Evolutionary conservation across 768 basidiomycete genomes (phyloP).

Genomic region (Hypsizygus marmoreus): DNA sequence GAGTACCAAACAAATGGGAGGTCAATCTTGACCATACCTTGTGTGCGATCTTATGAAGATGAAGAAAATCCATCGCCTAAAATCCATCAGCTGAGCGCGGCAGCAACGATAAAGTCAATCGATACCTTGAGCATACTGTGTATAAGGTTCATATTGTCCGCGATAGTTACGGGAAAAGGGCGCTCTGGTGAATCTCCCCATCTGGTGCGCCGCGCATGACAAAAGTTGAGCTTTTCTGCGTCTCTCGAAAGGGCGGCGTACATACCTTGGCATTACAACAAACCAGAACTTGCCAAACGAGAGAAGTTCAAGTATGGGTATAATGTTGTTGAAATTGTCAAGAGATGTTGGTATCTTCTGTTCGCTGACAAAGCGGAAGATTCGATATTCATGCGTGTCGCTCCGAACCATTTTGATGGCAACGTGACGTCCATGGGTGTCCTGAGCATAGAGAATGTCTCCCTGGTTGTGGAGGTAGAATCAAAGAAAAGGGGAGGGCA

Average conservation of each 20-base stretch:
- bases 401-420: constrained; percentile 8
- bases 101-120: neutral
- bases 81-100: neutral
- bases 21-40: constrained; percentile 18
- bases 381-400: constrained; percentile 1
- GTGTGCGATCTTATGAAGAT: constrained; percentile 21
- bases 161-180: neutral
- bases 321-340: constrained; percentile 8
- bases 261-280: constrained; percentile 30
- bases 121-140: constrained; percentile 20
- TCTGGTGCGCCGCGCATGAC: too few relatives aligned
- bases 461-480: constrained; percentile 6
- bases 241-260: neutral
- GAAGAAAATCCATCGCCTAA: constrained; percentile 14
- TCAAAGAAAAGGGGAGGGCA: neutral
- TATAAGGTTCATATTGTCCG: constrained; percentile 17
- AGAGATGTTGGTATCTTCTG: neutral
- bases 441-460: constrained; percentile 6
- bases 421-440: constrained; percentile 6
- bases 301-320: constrained; percentile 28
- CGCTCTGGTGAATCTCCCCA: constrained; percentile 10
- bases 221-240: neutral
- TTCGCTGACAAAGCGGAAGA: constrained; percentile 2
- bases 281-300: constrained; percentile 23
- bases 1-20: neutral